A percentile compares a stretch with the other conserved stretches of the same genome.
Conservation (phyloP, 495 filamentous ascomycete species). For the Penicillium fimorum region DNA sequence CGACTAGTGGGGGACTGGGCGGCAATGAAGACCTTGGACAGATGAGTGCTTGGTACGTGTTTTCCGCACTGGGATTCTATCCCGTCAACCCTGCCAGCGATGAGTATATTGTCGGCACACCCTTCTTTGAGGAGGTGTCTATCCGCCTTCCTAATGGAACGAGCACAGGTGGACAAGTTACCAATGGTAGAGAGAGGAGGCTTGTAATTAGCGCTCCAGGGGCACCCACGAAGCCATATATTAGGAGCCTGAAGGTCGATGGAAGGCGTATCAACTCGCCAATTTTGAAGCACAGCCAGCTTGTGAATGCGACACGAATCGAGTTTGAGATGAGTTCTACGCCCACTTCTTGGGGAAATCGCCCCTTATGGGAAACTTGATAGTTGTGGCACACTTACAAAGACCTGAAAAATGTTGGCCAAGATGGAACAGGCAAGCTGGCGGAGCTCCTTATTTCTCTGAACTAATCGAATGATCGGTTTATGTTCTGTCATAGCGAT, state of each 20-base stretch:
- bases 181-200: constrained; percentile 9
- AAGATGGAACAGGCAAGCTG: not conserved
- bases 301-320: constrained; percentile 19
- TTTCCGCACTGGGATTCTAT: constrained; percentile 30
- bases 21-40: constrained; percentile 33
- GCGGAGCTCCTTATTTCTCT: too few species aligned
- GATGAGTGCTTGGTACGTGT: constrained; percentile 33
- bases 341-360: constrained; percentile 23
- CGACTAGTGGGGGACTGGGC: constrained; percentile 29
- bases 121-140: constrained; percentile 27
- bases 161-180: constrained; percentile 17
- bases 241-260: constrained; percentile 20
- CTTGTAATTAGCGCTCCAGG: constrained; percentile 24
- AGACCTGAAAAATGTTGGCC: not conserved
- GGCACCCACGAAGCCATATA: constrained; percentile 23
- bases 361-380: constrained; percentile 9
- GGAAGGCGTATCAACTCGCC: constrained; percentile 14
- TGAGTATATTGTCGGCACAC: constrained; percentile 26
- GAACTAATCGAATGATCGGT: not conserved
- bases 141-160: constrained; percentile 22
- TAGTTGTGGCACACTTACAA: not conserved
- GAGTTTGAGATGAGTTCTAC: constrained; percentile 29
- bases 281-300: constrained; percentile 18
- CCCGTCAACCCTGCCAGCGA: constrained; percentile 30
- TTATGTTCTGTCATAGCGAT: not conserved